phyloP scores from a whole-genome alignment of 495 filamentous ascomycete species.

The Hypomontagnella monticulosa region DNA sequence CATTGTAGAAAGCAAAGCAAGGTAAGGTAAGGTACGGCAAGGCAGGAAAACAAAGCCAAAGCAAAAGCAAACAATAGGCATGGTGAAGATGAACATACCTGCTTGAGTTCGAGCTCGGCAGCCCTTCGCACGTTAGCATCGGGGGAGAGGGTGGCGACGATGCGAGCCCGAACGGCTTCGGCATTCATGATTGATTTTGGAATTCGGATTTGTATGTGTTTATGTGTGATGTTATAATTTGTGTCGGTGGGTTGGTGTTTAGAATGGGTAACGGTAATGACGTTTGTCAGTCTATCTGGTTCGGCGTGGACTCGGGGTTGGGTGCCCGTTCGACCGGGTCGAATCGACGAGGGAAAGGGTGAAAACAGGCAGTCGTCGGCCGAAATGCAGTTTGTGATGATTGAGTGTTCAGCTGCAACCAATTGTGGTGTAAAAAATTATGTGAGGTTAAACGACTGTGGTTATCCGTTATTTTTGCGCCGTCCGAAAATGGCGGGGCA shows the following conservation, averaged over 20 bases:
- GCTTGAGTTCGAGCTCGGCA: conserved; percentile 93
- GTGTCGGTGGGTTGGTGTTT: conserved; percentile 6
- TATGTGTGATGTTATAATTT: conserved; percentile 13
- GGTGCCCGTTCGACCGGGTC: conserved; percentile 31
- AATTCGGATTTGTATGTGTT: neutral
- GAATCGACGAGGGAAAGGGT: conserved; percentile 18
- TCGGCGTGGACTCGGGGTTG: conserved; percentile 27
- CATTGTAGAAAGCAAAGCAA: conserved; percentile 9
- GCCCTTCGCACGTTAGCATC: conserved; percentile 85
- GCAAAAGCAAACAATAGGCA: conserved; percentile 23
- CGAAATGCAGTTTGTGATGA: conserved; percentile 35
- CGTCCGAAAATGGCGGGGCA: conserved; percentile 42
- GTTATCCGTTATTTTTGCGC: conserved; percentile 43
- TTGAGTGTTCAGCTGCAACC: conserved; percentile 40
- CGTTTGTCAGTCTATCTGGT: conserved; percentile 15
- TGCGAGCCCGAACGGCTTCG: conserved; percentile 82
- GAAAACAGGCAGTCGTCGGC: conserved; percentile 17
- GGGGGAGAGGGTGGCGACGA: conserved; percentile 84
- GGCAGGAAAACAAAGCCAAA: conserved; percentile 12
- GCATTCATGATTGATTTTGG: conserved; percentile 78
- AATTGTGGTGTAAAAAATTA: conserved; percentile 42
- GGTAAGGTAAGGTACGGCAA: conserved; percentile 1
- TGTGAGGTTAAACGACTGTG: conserved; percentile 35
- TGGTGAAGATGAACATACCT: conserved; percentile 76
- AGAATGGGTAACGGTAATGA: conserved; percentile 17